A percentile compares a stretch with the other conserved stretches of the same genome.
Conservation (phyloP, 257 asterid species). For the Solanum pinnatisectum region DNA sequence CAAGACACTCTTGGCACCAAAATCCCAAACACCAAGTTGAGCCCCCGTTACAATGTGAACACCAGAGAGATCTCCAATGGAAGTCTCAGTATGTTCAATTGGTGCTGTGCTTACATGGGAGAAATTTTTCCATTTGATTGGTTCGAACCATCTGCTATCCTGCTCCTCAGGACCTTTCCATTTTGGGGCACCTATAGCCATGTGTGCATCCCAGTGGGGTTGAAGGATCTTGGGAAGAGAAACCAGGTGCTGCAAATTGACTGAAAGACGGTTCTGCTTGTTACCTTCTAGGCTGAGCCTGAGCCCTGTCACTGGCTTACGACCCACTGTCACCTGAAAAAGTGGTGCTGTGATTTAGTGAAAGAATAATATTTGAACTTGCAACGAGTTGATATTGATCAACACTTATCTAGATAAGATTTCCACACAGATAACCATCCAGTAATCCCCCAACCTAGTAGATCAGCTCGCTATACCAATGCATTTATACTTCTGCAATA, state of each 20-base stretch:
- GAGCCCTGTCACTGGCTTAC: slow-evolving; percentile 94
- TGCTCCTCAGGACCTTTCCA: slow-evolving; percentile 99
- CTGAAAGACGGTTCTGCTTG: slow-evolving; percentile 84
- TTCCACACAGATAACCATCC: not conserved
- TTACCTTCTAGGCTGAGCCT: slow-evolving; percentile 84
- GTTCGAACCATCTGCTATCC: slow-evolving; percentile 99
- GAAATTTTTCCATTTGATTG: slow-evolving; percentile 92
- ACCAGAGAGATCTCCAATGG: slow-evolving; percentile 93
- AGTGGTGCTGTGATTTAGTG: not conserved
- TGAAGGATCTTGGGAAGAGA: slow-evolving; percentile 95
- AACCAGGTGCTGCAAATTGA: slow-evolving; percentile 80
- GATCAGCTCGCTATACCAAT: not conserved
- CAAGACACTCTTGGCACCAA: slow-evolving; percentile 77
- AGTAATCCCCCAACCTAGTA: not conserved
- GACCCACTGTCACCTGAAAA: slow-evolving; percentile 89
- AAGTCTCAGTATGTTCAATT: slow-evolving; percentile 74
- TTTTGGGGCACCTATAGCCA: slow-evolving; percentile 94
- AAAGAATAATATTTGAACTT: not conserved
- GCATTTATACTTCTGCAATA: not conserved
- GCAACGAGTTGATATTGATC: not conserved
- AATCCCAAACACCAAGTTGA: slow-evolving; percentile 96
- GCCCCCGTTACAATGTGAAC: slow-evolving; percentile 95
- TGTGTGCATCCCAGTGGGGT: slow-evolving; percentile 94
- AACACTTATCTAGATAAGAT: not conserved
- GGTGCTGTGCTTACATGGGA: slow-evolving; percentile 98